Evolutionary conservation across 2,329 filamentous ascomycete species (phyloP), one percentile per base, ranked within the genome.

Genomic region (Alternaria ventricosa): DNA sequence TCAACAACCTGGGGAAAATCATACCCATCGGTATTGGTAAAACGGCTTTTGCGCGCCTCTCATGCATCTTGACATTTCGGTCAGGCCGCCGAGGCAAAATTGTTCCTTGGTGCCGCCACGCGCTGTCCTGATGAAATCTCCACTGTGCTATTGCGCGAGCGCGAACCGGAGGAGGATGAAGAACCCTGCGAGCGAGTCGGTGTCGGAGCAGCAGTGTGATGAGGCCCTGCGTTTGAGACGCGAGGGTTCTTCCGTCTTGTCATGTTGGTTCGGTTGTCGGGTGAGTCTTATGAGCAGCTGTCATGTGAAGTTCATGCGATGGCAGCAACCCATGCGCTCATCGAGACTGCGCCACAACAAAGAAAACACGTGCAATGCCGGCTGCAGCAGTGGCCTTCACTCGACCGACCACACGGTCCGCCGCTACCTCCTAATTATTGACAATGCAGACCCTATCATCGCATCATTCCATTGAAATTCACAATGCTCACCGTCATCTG

Each of bases 61-160:
- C 23, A 28, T 28, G 49, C 27, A 53, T 61, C 46, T 51, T 46
- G 54, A 25, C 54, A 28, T 53, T 55, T 57, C 22, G n/a, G 23
- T 46, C 59, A 58, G 44, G 46, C 59, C 43, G 59, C 59, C 59
- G 27, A 61, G 59, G 54, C 59, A 53, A 53, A 51, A 41, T 33
- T 30, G 33, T 51, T 51, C 49, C 49, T 51, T 43, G 25, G 47
- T 23, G 36, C 36, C 36, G 47, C 56, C 56, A 59, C 56, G 56
- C 56, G 47, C 27, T 22, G 55, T 61, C 60, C 30, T 62, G 28
- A 20, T 30, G 49, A 55, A 63, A 63, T 59, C 43, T 63, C 60
- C 50, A 63, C 60, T 55, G 56, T 22, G 55, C 60, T 46, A 15
- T 36, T 33, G 56, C 56, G 56, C 50, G 33, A 60, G 56, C 56